These are phyloP conservation scores for Hemileccinum rubropunctum DNA, from an alignment of 768 basidiomycete genomes.

Conservation along the genomic window DNA sequence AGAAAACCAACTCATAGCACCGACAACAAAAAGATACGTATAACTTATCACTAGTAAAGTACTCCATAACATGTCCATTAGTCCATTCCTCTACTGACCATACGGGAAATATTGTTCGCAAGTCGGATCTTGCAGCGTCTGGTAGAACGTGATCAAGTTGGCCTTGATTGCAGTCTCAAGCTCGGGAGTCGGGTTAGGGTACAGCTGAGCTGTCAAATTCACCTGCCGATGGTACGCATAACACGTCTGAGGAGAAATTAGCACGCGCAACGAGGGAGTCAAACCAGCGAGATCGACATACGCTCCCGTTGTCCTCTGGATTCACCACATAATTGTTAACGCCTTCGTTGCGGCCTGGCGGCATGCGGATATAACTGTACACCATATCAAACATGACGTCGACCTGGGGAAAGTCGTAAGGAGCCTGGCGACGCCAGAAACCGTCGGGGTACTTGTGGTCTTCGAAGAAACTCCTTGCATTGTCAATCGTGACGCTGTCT, in stretches of 20 bases:
- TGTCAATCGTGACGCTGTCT: conserved; percentile 8
- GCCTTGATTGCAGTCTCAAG: conserved; percentile 21
- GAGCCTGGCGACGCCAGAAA: conserved; percentile 17
- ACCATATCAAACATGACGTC: background rate
- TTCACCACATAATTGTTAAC: conserved; percentile 14
- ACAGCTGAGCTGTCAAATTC: conserved; percentile 17
- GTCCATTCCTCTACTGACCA: conserved; percentile 4
- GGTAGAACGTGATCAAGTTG: conserved; percentile 17
- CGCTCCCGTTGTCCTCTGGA: conserved; percentile 8
- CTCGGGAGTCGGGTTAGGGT: conserved; percentile 20
- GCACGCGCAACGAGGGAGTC: background rate
- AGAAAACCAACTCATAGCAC: too few species aligned
- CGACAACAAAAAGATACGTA: too few species aligned
- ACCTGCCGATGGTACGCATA: too few species aligned
- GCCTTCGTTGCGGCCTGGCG: conserved; percentile 19
- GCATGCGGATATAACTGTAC: background rate
- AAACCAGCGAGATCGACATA: conserved; percentile 2
- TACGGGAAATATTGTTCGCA: conserved; percentile 18
- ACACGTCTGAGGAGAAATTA: conserved; percentile 13
- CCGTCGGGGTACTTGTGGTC: conserved; percentile 16
- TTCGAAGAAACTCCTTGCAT: conserved; percentile 21
- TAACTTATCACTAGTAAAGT: too few species aligned
- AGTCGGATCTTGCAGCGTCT: conserved; percentile 4
- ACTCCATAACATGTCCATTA: too few species aligned
- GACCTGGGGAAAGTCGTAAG: conserved; percentile 10